Evolutionary conservation across 2,329 filamentous ascomycete species (phyloP).

Genomic region (Cladosporium sp.): DNA sequence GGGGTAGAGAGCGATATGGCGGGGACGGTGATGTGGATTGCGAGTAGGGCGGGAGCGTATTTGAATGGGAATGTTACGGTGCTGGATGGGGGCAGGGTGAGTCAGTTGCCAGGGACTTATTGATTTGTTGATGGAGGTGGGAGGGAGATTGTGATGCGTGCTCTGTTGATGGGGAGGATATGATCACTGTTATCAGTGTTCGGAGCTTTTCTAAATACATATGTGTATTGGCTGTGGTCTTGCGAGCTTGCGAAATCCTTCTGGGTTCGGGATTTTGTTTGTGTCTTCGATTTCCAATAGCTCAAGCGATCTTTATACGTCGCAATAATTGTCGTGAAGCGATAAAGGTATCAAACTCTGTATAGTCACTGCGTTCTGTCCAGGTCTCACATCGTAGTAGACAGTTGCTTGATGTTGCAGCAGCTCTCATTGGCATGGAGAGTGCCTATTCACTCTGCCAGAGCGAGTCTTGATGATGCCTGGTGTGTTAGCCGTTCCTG

Average conservation of each 20-base stretch:
- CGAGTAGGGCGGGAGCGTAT: conserved; percentile 64
- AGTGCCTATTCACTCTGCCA: neutral
- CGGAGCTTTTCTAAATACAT: no score
- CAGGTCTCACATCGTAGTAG: no score
- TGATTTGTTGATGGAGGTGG: neutral
- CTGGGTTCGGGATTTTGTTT: neutral
- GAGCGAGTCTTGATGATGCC: neutral
- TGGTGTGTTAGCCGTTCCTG: neutral
- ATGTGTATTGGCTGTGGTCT: neutral
- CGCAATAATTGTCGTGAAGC: neutral
- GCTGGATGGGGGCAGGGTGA: conserved; percentile 58
- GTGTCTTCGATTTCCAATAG: neutral
- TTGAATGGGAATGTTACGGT: conserved; percentile 64
- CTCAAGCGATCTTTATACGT: neutral
- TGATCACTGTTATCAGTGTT: neutral
- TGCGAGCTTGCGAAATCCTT: neutral
- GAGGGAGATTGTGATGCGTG: neutral
- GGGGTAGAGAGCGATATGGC: conserved; percentile 64
- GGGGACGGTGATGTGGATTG: conserved; percentile 65
- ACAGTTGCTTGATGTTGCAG: neutral
- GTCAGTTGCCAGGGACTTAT: conserved; percentile 22
- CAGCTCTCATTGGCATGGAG: neutral
- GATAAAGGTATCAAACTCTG: no score
- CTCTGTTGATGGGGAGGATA: neutral
- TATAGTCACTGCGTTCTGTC: neutral